Evolutionary conservation across 1,139 yeast species (phyloP).

Genomic region (Eremothecium cymbalariae): DNA sequence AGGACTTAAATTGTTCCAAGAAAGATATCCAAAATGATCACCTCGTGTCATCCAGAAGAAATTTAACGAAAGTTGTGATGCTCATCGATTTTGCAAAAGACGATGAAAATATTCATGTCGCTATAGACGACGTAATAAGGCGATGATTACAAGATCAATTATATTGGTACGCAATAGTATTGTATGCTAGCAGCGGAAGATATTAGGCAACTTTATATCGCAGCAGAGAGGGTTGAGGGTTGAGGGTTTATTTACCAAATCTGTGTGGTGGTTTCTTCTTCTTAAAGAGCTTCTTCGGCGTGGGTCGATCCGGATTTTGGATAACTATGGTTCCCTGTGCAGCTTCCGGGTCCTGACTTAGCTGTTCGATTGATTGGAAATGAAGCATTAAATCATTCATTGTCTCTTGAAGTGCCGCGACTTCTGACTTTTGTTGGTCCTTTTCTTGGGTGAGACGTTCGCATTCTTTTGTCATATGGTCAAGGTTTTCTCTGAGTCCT

Average conservation of each 20-base stretch:
- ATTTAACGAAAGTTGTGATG: conserved; percentile 1
- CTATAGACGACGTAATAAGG: neutral
- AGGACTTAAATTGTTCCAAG: conserved; percentile 1
- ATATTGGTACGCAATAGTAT: too few species aligned
- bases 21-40: too few species aligned
- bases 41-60: too few species aligned
- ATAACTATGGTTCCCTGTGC: conserved; percentile 59
- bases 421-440: conserved; percentile 32
- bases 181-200: too few species aligned
- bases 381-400: conserved; percentile 76
- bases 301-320: conserved; percentile 13
- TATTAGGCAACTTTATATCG: too few species aligned
- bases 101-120: conserved; percentile 33
- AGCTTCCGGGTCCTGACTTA: conserved; percentile 62
- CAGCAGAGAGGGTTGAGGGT: too few species aligned
- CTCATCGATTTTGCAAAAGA: neutral
- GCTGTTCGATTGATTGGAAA: conserved; percentile 63
- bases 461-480: conserved; percentile 38
- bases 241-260: conserved; percentile 1
- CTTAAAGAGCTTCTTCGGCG: conserved; percentile 11
- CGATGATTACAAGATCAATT: too few species aligned
- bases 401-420: conserved; percentile 55
- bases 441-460: conserved; percentile 27
- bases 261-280: conserved; percentile 13
- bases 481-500: conserved; percentile 52